A percentile compares a stretch with the other conserved stretches of the same genome.
Evolutionary conservation across 768 basidiomycete species (phyloP).

Genomic region (Lentinula edodes): DNA sequence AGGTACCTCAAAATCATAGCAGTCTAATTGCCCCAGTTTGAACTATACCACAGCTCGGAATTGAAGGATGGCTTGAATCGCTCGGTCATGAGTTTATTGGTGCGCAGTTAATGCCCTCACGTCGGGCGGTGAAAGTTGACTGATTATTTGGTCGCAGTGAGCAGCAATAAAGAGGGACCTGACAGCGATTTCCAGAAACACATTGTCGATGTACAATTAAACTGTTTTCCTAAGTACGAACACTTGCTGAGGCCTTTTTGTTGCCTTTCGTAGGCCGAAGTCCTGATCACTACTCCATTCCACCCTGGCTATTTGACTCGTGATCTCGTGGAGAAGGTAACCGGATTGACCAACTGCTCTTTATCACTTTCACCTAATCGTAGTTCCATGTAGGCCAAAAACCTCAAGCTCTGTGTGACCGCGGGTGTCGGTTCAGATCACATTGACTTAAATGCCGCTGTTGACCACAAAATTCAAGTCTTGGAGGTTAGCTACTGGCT

Average conservation of each 20-base stretch:
- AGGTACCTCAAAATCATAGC: constrained; percentile 31
- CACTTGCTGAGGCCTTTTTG: background rate
- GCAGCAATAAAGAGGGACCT: constrained; percentile 75
- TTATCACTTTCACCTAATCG: constrained; percentile 5
- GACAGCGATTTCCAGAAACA: constrained; percentile 81
- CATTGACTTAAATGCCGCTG: constrained; percentile 85
- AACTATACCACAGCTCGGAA: constrained; percentile 50
- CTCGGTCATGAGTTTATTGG: constrained; percentile 75
- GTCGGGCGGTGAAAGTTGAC: background rate
- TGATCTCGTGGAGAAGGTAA: constrained; percentile 64
- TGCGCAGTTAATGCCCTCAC: constrained; percentile 20
- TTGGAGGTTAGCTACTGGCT: constrained; percentile 41
- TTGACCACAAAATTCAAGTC: constrained; percentile 74
- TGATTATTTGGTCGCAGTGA: background rate
- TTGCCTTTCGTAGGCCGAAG: constrained; percentile 50
- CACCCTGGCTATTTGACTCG: constrained; percentile 80
- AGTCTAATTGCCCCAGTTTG: background rate
- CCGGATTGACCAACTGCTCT: background rate
- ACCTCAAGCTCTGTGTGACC: constrained; percentile 85
- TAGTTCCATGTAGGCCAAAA: constrained; percentile 55
- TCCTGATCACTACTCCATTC: constrained; percentile 82
- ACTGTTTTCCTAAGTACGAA: background rate
- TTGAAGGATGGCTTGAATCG: constrained; percentile 61
- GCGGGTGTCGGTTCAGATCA: constrained; percentile 91
- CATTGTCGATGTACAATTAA: constrained; percentile 59